These are phyloP conservation scores for Xylaria castorea DNA, from an alignment of 495 filamentous ascomycete species.

Conservation along the genomic window DNA sequence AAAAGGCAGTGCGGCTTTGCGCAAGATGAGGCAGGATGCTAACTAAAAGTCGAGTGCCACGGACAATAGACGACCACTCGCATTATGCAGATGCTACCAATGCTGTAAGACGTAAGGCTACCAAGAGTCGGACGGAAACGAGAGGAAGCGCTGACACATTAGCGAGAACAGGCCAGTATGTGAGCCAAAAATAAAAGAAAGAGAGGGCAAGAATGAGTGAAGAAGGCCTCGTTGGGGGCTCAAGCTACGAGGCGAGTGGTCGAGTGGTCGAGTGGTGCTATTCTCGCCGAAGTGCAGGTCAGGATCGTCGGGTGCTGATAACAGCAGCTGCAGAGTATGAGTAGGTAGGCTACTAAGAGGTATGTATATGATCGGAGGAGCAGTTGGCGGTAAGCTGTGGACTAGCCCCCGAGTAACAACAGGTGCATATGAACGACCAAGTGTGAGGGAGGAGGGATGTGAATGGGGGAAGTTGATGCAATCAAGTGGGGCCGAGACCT, in stretches of 20 bases:
- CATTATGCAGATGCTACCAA: slow-evolving; percentile 45
- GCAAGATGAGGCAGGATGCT: slow-evolving; percentile 29
- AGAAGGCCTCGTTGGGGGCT: slow-evolving; percentile 1
- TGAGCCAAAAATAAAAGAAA: background rate
- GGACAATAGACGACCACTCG: slow-evolving; percentile 43
- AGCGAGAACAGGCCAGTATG: slow-evolving; percentile 21
- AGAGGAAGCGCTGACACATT: slow-evolving; percentile 33
- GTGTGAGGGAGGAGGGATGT: slow-evolving; percentile 36
- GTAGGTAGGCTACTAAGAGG: background rate
- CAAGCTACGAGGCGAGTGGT: slow-evolving; percentile 7
- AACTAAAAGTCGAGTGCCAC: slow-evolving; percentile 46
- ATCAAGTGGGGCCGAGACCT: slow-evolving; percentile 37
- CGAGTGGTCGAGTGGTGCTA: slow-evolving; percentile 11
- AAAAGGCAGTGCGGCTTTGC: slow-evolving; percentile 23
- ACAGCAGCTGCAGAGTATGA: background rate
- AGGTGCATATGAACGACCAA: slow-evolving; percentile 4
- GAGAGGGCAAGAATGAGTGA: background rate
- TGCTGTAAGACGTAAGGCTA: slow-evolving; percentile 41
- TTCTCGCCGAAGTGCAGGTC: slow-evolving; percentile 8
- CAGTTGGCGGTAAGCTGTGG: slow-evolving; percentile 11
- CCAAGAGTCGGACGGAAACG: slow-evolving; percentile 30
- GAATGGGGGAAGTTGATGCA: slow-evolving; percentile 38
- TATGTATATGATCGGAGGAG: background rate
- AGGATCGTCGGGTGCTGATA: slow-evolving; percentile 23
- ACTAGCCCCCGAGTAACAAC: slow-evolving; percentile 3